phyloP scores from a whole-genome alignment of 2,329 filamentous ascomycete genomes.

The Colletotrichum paranaense region DNA sequence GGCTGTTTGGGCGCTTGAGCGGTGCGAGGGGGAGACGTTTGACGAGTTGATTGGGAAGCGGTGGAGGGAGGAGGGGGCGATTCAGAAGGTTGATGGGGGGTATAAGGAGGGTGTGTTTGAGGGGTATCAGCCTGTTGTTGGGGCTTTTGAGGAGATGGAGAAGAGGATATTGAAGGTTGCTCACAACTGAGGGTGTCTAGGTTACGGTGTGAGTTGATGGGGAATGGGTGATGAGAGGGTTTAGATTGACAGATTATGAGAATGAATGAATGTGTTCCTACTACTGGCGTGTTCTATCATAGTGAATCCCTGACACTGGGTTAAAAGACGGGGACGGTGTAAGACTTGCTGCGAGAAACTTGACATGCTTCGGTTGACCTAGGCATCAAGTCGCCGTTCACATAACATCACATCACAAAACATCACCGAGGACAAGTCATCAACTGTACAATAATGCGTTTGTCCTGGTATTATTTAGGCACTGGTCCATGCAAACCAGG shows the following conservation, averaged over 20 bases:
- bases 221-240: background rate
- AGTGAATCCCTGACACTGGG: too few species aligned
- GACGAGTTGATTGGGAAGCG: slow-evolving; percentile 86
- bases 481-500: slow-evolving; percentile 8
- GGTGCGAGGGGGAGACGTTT: slow-evolving; percentile 77
- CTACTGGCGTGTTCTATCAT: too few species aligned
- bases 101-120: slow-evolving; percentile 82
- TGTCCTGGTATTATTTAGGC: slow-evolving; percentile 6
- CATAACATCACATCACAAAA: background rate
- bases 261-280: slow-evolving; percentile 2
- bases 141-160: slow-evolving; percentile 84
- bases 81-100: slow-evolving; percentile 84
- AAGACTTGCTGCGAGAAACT: too few species aligned
- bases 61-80: slow-evolving; percentile 87
- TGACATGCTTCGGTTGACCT: too few species aligned
- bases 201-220: background rate
- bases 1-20: slow-evolving; percentile 90
- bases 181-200: slow-evolving; percentile 38
- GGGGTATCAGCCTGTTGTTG: slow-evolving; percentile 80
- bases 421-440: background rate
- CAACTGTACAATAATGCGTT: background rate
- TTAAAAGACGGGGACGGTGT: too few species aligned
- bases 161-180: slow-evolving; percentile 65
- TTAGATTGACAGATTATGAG: slow-evolving; percentile 10
- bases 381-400: background rate